Conservation (phyloP, 1,284 basidiomycete genomes). For the Hypsizygus ulmarius region DNA sequence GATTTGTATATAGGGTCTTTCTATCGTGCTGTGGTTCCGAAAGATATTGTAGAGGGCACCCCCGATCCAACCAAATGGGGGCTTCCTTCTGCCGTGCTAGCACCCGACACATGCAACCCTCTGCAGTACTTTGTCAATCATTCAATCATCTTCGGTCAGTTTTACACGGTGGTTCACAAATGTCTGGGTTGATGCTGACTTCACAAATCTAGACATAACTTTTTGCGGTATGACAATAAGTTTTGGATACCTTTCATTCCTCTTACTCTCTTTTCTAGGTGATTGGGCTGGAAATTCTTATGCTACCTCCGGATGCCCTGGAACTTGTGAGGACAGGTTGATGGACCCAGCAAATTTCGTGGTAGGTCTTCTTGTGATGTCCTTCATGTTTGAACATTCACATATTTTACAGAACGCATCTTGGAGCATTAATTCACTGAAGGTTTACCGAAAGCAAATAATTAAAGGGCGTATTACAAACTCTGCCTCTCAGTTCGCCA, state of each 20-base stretch:
- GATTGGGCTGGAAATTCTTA: slow-evolving; percentile 83
- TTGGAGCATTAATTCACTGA: slow-evolving; percentile 40
- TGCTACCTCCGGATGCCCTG: slow-evolving; percentile 68
- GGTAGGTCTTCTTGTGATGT: slow-evolving; percentile 38
- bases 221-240: slow-evolving; percentile 58
- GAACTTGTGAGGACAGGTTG: slow-evolving; percentile 62
- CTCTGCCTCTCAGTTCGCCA: slow-evolving; percentile 1
- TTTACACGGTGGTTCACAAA: slow-evolving; percentile 2
- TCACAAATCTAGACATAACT: slow-evolving; percentile 61
- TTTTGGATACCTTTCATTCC: not conserved
- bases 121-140: slow-evolving; percentile 43
- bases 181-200: slow-evolving; percentile 6
- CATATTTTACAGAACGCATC: slow-evolving; percentile 32
- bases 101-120: slow-evolving; percentile 55
- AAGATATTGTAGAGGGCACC: slow-evolving; percentile 54
- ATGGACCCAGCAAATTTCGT: slow-evolving; percentile 69
- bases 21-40: slow-evolving; percentile 67
- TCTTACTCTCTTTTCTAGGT: slow-evolving; percentile 38
- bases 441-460: slow-evolving; percentile 36
- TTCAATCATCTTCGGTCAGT: slow-evolving; percentile 31
- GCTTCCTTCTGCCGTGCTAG: slow-evolving; percentile 57
- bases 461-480: slow-evolving; percentile 23
- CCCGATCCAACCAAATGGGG: slow-evolving; percentile 65
- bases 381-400: slow-evolving; percentile 9
- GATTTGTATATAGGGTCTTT: slow-evolving; percentile 55